Conservation (phyloP, 306 rosid genomes). For the Dalbergia cultrata region DNA sequence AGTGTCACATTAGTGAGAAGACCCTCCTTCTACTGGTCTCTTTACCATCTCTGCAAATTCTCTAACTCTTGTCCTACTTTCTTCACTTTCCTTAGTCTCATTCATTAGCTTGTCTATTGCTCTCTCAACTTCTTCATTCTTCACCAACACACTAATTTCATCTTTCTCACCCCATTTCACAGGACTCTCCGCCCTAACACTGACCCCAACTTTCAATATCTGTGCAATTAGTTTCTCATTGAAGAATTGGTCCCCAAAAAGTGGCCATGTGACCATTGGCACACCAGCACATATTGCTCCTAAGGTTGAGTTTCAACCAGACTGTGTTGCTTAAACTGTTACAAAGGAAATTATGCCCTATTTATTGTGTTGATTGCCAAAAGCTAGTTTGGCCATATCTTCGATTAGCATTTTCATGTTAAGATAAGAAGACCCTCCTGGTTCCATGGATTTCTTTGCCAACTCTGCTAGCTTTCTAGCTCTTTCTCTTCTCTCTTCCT, state of each 20-base stretch:
- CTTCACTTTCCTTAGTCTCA: slow-evolving; percentile 50
- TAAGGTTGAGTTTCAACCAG: slow-evolving; percentile 68
- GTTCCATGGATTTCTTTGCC: slow-evolving; percentile 62
- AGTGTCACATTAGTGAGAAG: slow-evolving; percentile 53
- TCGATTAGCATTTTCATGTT: neutral
- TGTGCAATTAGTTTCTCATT: too few relatives aligned
- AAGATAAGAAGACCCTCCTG: slow-evolving; percentile 63
- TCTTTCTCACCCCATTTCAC: slow-evolving; percentile 63
- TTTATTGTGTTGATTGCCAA: slow-evolving; percentile 8
- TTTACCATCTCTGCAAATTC: slow-evolving; percentile 55
- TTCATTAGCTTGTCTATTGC: slow-evolving; percentile 55
- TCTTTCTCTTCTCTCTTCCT: slow-evolving; percentile 55
- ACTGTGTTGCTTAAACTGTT: slow-evolving; percentile 49
- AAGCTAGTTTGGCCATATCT: neutral
- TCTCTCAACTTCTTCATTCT: slow-evolving; percentile 48
- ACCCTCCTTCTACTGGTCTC: slow-evolving; percentile 65
- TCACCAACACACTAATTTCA: slow-evolving; percentile 51
- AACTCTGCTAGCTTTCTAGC: slow-evolving; percentile 47
- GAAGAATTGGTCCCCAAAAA: too few relatives aligned
- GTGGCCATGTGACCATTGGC: too few relatives aligned
- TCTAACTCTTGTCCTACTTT: slow-evolving; percentile 53
- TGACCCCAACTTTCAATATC: too few relatives aligned
- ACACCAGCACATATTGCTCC: slow-evolving; percentile 68
- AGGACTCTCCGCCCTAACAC: too few relatives aligned
- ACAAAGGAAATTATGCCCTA: too few relatives aligned